Base-by-base conservation (phyloP, 441 rosid genomes). In the Jatropha podagrica region DNA sequence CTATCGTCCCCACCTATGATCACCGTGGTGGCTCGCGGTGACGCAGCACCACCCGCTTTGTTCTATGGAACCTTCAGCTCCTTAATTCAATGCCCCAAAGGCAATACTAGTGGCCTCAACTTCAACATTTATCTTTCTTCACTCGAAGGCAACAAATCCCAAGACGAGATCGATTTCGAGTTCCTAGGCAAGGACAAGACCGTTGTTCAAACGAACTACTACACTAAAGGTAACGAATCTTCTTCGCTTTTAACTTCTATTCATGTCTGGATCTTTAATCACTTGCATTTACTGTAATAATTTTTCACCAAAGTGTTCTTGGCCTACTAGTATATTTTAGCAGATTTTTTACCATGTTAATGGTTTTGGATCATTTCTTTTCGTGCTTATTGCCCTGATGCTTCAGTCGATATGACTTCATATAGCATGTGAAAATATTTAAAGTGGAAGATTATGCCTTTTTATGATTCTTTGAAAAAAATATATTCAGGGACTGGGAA, bases 141-240 rank as follows among this genome's bases (percentile, higher is more conserved):
- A 23, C 84, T 86, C 23, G 92, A 88, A 20, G 90, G 90, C 15
- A 86, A 88, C 77, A 85, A 83, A 77, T 84, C 90, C 69, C 90
- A 87, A 52, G 90, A 86, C 74, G 90, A 82, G 86, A 88, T 88
- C 77, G 92, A 88, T 80, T 87, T 88, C 68, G 92, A 87, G 78
- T 88, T 88, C 84, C 78, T 88, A 0, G 88, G 90, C 79, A 88
- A 87, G 68, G 87, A 87, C 80, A 82, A 69, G 72, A 81, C 84
- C 70, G 75, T 79, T 13, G 78, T 85, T 13, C 89, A 86, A 74
- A 88, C 90, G 71, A 88, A 88, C 61, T 84, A 77, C 69, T 87
- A 62, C 81, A 81, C 89, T 46, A 32, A 82, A 72, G 90, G 89
- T 83, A 41, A 42, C 52, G 10, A 41, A 41, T 64, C 17, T 42